Conservation (phyloP, 352 stramenopile species). For the Pythium scleroteichum region DNA sequence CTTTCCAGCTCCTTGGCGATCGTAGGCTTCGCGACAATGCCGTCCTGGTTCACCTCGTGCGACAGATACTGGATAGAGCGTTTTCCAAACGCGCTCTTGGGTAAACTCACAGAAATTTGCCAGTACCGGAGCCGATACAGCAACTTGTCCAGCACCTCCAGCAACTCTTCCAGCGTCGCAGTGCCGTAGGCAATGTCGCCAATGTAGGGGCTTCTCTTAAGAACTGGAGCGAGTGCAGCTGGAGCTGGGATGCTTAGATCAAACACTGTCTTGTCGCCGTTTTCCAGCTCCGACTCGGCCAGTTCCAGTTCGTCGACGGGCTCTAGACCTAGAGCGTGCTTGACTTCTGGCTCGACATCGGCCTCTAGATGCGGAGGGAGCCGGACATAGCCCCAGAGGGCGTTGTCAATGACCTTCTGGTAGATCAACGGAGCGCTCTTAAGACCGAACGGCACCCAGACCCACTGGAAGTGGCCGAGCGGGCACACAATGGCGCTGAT, state of each 20-base stretch:
- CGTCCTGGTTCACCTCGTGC: constrained; percentile 12
- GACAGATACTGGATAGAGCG: constrained; percentile 21
- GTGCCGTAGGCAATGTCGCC: constrained; percentile 19
- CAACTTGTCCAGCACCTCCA: constrained; percentile 9
- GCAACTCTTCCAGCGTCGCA: not conserved
- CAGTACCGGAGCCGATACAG: constrained; percentile 29
- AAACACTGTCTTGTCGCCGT: constrained; percentile 18
- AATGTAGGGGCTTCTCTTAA: constrained; percentile 17
- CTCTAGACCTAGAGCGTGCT: constrained; percentile 5
- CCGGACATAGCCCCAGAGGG: constrained; percentile 15
- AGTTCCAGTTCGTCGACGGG: not conserved
- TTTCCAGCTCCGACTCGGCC: not conserved
- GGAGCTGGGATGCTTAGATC: constrained; percentile 11
- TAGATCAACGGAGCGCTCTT: constrained; percentile 25
- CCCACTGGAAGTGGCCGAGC: constrained; percentile 26
- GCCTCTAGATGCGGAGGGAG: constrained; percentile 5
- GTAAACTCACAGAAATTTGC: constrained; percentile 17
- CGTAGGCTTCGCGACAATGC: constrained; percentile 13
- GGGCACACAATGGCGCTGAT: too few relatives aligned
- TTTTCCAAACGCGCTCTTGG: constrained; percentile 25
- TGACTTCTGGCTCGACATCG: constrained; percentile 16
- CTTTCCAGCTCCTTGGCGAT: not conserved
- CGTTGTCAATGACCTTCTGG: too few relatives aligned
- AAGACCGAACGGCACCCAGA: constrained; percentile 22
- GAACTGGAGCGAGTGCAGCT: not conserved